phyloP scores from a whole-genome alignment of 805 yeast species.

The Kodamaea lidongshanica region DNA sequence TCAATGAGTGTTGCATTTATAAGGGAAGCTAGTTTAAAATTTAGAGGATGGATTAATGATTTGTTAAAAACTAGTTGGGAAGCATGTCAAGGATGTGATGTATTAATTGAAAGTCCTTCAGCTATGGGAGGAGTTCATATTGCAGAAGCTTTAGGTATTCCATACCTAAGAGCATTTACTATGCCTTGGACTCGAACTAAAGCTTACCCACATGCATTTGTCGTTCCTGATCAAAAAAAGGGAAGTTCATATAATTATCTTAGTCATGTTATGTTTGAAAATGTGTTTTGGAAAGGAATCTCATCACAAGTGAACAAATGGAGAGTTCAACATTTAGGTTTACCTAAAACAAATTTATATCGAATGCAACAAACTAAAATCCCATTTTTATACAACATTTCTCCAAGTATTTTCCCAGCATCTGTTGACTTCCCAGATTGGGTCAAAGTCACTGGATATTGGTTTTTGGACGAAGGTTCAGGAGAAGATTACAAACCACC shows the following conservation, averaged over 20 bases:
- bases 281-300: conserved; percentile 88
- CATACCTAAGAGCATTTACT: conserved; percentile 91
- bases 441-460: conserved; percentile 93
- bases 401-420: conserved; percentile 86
- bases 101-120: conserved; percentile 90
- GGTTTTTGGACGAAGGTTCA: conserved; percentile 76
- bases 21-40: conserved; percentile 74
- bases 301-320: conserved; percentile 81
- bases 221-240: conserved; percentile 87
- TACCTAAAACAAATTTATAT: conserved; percentile 66
- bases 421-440: conserved; percentile 91
- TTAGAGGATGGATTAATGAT: conserved; percentile 78
- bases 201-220: conserved; percentile 94
- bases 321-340: conserved; percentile 62
- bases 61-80: conserved; percentile 71
- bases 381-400: conserved; percentile 84
- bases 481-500: conserved; percentile 53
- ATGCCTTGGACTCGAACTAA: conserved; percentile 98
- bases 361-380: conserved; percentile 68
- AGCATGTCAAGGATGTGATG: conserved; percentile 78
- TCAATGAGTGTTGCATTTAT: conserved; percentile 76
- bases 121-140: conserved; percentile 95
- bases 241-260: conserved; percentile 91
- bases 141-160: conserved; percentile 85
- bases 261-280: conserved; percentile 90